phyloP scores from a whole-genome alignment of 1,284 basidiomycete genomes.

The Cryptococcus sp. region DNA sequence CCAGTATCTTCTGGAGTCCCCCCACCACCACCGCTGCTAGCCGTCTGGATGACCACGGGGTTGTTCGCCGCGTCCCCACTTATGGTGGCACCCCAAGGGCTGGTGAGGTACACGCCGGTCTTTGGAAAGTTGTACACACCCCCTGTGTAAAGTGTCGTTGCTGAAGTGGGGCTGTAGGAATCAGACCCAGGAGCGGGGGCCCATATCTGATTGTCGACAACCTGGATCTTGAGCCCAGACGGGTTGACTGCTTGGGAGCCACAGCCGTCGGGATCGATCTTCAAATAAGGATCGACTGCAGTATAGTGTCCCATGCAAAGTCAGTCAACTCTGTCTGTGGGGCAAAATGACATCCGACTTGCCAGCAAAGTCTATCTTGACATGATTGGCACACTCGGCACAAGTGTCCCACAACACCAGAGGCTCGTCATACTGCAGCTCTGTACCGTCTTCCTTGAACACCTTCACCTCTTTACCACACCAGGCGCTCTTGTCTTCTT shows the following conservation, averaged over 20 bases:
- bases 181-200: conserved; percentile 1
- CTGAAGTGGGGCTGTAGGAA: conserved; percentile 1
- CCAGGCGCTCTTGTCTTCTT: conserved; percentile 8
- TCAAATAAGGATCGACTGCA: not conserved
- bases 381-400: conserved; percentile 14
- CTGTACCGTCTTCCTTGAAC: conserved; percentile 1
- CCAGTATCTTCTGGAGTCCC: not conserved
- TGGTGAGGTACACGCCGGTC: not conserved
- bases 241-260: not conserved
- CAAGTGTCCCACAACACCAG: conserved; percentile 29
- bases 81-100: conserved; percentile 4
- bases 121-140: conserved; percentile 3
- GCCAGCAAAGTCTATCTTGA: conserved; percentile 20
- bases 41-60: not conserved
- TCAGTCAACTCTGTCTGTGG: no score
- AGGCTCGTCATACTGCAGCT: conserved; percentile 16
- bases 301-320: not conserved
- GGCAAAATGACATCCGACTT: not conserved
- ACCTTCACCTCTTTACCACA: conserved; percentile 16
- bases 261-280: not conserved
- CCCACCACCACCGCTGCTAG: not conserved
- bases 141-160: conserved; percentile 3
- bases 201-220: conserved; percentile 12
- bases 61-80: not conserved
- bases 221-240: conserved; percentile 1